Evolutionary conservation across 2,329 filamentous ascomycete species (phyloP).

Genomic region (Alternaria sp.): DNA sequence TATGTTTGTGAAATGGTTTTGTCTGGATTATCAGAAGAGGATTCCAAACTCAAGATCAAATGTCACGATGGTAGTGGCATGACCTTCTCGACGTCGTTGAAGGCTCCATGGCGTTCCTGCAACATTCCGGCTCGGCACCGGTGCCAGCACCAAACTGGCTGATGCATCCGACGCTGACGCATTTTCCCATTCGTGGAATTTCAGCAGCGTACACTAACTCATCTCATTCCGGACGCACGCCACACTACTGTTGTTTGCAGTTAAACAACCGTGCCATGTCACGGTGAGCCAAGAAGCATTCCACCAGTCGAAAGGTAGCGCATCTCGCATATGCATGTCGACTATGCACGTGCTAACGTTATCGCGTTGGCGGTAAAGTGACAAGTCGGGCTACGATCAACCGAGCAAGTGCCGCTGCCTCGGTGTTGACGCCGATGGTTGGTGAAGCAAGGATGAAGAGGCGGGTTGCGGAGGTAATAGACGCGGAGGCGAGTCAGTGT

Average conservation of each 20-base stretch:
- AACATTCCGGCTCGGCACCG: constrained; percentile 14
- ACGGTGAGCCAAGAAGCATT: constrained; percentile 8
- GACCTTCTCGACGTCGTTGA: constrained; percentile 18
- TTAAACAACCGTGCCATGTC: constrained; percentile 7
- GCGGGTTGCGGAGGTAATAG: constrained; percentile 22
- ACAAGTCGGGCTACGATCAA: constrained; percentile 21
- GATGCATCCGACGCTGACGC: constrained; percentile 1
- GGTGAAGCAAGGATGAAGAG: constrained; percentile 12
- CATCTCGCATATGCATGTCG: not conserved
- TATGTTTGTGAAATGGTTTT: not conserved
- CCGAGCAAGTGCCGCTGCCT: constrained; percentile 22
- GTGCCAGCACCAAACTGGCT: constrained; percentile 13
- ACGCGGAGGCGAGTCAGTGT: constrained; percentile 22
- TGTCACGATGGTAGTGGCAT: constrained; percentile 13
- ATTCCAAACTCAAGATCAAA: not conserved
- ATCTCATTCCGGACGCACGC: not conserved
- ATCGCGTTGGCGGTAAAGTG: constrained; percentile 4
- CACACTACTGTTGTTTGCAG: constrained; percentile 8
- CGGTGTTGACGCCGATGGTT: constrained; percentile 18
- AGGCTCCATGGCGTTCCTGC: constrained; percentile 19
- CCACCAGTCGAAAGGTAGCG: constrained; percentile 15
- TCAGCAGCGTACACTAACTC: not conserved
- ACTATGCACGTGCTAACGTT: constrained; percentile 9
- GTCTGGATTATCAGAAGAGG: not conserved
- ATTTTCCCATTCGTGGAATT: constrained; percentile 15